A percentile compares a stretch with the other conserved stretches of the same genome.
Conservation (phyloP, 1,139 yeast genomes). For the Ogataea hybrid region DNA sequence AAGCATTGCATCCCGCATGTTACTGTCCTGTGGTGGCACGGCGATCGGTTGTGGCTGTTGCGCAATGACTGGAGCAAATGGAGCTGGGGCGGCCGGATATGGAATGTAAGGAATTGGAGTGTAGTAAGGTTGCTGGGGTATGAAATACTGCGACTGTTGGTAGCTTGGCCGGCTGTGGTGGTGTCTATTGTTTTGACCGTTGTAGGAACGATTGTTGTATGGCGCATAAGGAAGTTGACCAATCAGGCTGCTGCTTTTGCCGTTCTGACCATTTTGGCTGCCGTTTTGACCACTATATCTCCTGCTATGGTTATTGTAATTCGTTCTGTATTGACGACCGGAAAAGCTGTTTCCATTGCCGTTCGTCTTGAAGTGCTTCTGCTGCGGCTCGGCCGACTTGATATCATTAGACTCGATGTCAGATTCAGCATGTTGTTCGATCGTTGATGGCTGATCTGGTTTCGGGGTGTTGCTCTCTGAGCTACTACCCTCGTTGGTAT, state of each 20-base stretch:
- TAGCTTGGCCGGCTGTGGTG: slow-evolving; percentile 17
- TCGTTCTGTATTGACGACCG: slow-evolving; percentile 27
- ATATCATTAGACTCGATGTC: slow-evolving; percentile 4
- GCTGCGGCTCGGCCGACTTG: slow-evolving; percentile 2
- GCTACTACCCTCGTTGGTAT: slow-evolving; percentile 1
- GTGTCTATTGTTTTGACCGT: slow-evolving; percentile 19
- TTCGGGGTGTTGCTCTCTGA: slow-evolving; percentile 5
- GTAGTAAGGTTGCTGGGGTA: slow-evolving; percentile 25
- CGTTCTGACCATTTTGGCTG: slow-evolving; percentile 10
- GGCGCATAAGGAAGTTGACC: slow-evolving; percentile 20
- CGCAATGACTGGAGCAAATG: slow-evolving; percentile 17
- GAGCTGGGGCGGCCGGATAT: slow-evolving; percentile 19
- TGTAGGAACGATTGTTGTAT: slow-evolving; percentile 22
- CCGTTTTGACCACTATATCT: slow-evolving; percentile 23
- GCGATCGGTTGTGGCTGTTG: slow-evolving; percentile 15
- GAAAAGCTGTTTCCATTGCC: slow-evolving; percentile 21
- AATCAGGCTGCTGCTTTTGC: slow-evolving; percentile 7
- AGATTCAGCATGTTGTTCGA: slow-evolving; percentile 7
- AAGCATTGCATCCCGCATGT: slow-evolving; percentile 18
- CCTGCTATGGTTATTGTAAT: slow-evolving; percentile 21
- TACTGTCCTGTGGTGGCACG: slow-evolving; percentile 17
- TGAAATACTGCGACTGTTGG: slow-evolving; percentile 24
- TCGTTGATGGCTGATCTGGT: slow-evolving; percentile 11
- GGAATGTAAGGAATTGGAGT: slow-evolving; percentile 26
- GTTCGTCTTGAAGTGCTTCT: slow-evolving; percentile 15